A percentile compares a stretch with the other conserved stretches of the same genome.
These are phyloP conservation scores for Lantana camara DNA, from an alignment of 257 asterid genomes.

Conservation along the genomic window DNA sequence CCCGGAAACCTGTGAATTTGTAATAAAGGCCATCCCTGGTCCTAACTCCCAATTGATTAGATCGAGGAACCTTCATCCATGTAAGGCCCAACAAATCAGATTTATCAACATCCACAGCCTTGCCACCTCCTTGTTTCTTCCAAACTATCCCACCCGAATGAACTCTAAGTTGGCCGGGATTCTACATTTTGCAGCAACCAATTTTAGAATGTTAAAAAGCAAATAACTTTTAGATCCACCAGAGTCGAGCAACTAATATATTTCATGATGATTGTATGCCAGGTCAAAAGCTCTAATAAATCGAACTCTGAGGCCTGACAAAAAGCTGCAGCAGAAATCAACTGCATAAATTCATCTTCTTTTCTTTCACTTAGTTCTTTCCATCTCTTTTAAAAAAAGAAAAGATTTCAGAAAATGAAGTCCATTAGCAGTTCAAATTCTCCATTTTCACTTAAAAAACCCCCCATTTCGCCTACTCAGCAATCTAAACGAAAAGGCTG, in stretches of 20 bases:
- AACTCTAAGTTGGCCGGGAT: slow-evolving; percentile 86
- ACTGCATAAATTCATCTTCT: not conserved
- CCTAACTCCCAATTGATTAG: slow-evolving; percentile 88
- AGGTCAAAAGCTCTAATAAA: not conserved
- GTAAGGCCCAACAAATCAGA: slow-evolving; percentile 68
- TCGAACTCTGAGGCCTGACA: slow-evolving; percentile 1
- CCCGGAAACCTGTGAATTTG: slow-evolving; percentile 92
- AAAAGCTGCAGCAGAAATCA: slow-evolving; percentile 17
- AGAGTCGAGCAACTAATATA: not conserved
- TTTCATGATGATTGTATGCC: not conserved
- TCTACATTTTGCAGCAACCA: slow-evolving; percentile 47
- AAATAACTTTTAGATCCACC: not conserved
- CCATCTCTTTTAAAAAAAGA: not conserved
- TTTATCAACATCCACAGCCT: slow-evolving; percentile 89
- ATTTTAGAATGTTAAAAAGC: slow-evolving; percentile 2
- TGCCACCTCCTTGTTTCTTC: slow-evolving; percentile 98
- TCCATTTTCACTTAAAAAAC: not conserved
- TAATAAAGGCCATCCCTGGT: slow-evolving; percentile 85
- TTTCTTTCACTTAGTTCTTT: not conserved
- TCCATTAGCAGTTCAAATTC: not conserved
- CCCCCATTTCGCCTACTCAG: not conserved
- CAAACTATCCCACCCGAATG: slow-evolving; percentile 82
- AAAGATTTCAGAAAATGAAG: not conserved
- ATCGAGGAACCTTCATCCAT: slow-evolving; percentile 96
- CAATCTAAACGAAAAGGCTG: not conserved